These are phyloP conservation scores for Cicer bijugum DNA, from an alignment of 306 rosid species.

Conservation along the genomic window DNA sequence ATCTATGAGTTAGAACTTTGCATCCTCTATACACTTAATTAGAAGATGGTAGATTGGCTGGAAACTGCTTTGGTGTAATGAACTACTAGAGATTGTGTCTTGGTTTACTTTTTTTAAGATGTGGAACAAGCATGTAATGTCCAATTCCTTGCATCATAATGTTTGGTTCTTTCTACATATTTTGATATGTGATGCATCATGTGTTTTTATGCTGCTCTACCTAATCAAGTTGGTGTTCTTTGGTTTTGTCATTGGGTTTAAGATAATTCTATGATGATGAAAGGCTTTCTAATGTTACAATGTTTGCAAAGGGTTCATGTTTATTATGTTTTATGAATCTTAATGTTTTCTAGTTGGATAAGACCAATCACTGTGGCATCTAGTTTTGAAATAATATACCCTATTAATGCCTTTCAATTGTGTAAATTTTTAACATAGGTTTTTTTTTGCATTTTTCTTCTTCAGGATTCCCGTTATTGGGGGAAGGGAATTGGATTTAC, in stretches of 20 bases:
- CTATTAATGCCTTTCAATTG: background rate
- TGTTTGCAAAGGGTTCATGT: slow-evolving; percentile 24
- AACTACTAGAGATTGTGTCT: slow-evolving; percentile 7
- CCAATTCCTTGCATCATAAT: background rate
- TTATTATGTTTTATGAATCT: slow-evolving; percentile 15
- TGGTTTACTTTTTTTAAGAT: slow-evolving; percentile 6
- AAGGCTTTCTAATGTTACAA: slow-evolving; percentile 13
- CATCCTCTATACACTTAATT: background rate
- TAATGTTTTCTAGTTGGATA: slow-evolving; percentile 63
- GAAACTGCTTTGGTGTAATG: slow-evolving; percentile 24
- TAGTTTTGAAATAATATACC: background rate
- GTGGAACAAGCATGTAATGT: slow-evolving; percentile 26
- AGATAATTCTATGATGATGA: background rate
- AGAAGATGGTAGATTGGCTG: slow-evolving; percentile 2
- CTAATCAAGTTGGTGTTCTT: slow-evolving; percentile 6
- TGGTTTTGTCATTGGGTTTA: slow-evolving; percentile 5
- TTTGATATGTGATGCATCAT: slow-evolving; percentile 26
- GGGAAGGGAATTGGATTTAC: slow-evolving; percentile 81
- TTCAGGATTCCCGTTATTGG: slow-evolving; percentile 85
- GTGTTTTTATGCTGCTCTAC: slow-evolving; percentile 7
- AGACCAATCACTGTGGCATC: slow-evolving; percentile 21
- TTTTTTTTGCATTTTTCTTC: slow-evolving; percentile 8
- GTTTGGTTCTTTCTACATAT: slow-evolving; percentile 19
- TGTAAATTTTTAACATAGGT: background rate
- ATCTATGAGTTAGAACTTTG: background rate